Evolutionary conservation across 1,139 yeast species (phyloP).

Genomic region (Hanseniaspora gamundiae): DNA sequence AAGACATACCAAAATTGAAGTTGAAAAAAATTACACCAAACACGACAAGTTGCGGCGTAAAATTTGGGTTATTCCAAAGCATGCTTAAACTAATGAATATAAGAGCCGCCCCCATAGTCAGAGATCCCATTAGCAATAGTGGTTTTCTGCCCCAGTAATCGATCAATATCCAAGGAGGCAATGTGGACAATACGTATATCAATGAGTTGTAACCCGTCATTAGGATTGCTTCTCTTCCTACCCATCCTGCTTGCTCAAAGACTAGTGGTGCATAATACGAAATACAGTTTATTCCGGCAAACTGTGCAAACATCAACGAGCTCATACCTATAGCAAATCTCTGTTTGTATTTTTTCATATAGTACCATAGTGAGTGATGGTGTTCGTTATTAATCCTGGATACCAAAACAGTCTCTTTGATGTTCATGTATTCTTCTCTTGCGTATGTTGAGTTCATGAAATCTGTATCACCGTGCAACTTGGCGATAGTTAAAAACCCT

Average conservation of each 20-base stretch:
- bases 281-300: conserved; percentile 86
- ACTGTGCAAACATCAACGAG: conserved; percentile 83
- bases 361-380: conserved; percentile 47
- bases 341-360: conserved; percentile 57
- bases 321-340: conserved; percentile 85
- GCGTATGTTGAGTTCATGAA: conserved; percentile 39
- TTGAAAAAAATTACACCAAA: conserved; percentile 65
- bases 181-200: conserved; percentile 59
- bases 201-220: conserved; percentile 89
- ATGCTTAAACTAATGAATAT: conserved; percentile 49
- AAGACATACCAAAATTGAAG: conserved; percentile 75
- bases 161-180: conserved; percentile 86
- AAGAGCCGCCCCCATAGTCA: conserved; percentile 65
- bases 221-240: conserved; percentile 72
- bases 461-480: conserved; percentile 59
- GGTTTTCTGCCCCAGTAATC: conserved; percentile 90
- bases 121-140: conserved; percentile 62
- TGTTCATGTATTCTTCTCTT: conserved; percentile 58
- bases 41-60: conserved; percentile 66
- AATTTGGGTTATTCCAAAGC: conserved; percentile 42
- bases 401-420: conserved; percentile 67
- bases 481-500: conserved; percentile 74
- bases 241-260: conserved; percentile 92
- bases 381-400: conserved; percentile 68
- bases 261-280: conserved; percentile 90